phyloP scores from a whole-genome alignment of 1,139 yeast genomes.

The Candida pseudocylindracea region DNA sequence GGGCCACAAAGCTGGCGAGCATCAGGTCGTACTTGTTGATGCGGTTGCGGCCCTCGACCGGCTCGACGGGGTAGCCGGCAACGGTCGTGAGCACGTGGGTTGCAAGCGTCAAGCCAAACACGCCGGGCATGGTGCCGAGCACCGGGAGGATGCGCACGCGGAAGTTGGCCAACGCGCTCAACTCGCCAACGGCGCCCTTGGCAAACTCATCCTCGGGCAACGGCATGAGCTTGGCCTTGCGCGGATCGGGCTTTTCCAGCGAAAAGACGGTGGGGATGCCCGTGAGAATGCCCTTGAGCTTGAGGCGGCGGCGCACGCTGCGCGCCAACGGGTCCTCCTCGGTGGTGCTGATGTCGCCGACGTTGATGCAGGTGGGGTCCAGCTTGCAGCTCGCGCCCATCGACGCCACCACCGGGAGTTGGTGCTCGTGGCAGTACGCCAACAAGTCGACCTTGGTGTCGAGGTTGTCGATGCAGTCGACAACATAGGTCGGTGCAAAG shows the following conservation, averaged over 20 bases:
- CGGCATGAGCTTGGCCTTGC: slow-evolving; percentile 73
- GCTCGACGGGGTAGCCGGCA: slow-evolving; percentile 75
- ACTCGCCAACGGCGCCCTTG: slow-evolving; percentile 69
- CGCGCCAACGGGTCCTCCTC: slow-evolving; percentile 92
- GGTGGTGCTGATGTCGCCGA: slow-evolving; percentile 27
- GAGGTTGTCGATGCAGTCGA: slow-evolving; percentile 90
- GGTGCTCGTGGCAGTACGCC: slow-evolving; percentile 39
- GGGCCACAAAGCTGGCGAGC: slow-evolving; percentile 69
- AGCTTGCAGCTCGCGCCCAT: slow-evolving; percentile 86
- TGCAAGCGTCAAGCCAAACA: slow-evolving; percentile 80
- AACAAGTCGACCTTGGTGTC: slow-evolving; percentile 85
- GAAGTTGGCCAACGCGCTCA: slow-evolving; percentile 73
- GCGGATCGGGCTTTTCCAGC: slow-evolving; percentile 90
- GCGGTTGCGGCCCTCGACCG: slow-evolving; percentile 81
- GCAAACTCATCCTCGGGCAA: slow-evolving; percentile 58
- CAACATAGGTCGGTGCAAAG: slow-evolving; percentile 46
- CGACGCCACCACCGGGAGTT: slow-evolving; percentile 52
- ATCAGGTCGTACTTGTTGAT: slow-evolving; percentile 67
- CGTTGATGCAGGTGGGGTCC: slow-evolving; percentile 22
- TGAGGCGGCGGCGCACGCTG: slow-evolving; percentile 62
- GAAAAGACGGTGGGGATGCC: slow-evolving; percentile 83
- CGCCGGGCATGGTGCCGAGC: slow-evolving; percentile 88
- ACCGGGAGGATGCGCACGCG: slow-evolving; percentile 89
- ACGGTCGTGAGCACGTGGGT: slow-evolving; percentile 60
- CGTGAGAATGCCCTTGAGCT: slow-evolving; percentile 48